Evolutionary conservation across 192 early-diverging fungal species (phyloP).

Genomic region (Spizellomyces punctatus): DNA sequence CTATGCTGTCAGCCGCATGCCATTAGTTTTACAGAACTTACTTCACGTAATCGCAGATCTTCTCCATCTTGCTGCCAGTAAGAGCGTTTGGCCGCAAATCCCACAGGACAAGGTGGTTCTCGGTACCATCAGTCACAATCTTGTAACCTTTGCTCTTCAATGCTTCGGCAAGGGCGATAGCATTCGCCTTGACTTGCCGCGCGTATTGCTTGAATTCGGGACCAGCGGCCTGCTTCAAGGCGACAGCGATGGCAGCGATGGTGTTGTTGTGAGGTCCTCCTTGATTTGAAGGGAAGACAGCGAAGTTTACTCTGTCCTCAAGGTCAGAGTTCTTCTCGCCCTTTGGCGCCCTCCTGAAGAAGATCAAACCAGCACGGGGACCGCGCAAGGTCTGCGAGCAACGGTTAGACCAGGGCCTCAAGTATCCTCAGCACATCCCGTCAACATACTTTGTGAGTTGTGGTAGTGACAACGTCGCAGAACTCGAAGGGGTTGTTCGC

Average conservation of each 20-base stretch:
- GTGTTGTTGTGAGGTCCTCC: conserved; percentile 99
- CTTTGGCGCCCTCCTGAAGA: conserved; percentile 90
- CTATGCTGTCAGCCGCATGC: background rate
- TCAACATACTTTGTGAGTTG: conserved; percentile 85
- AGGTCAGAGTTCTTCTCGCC: conserved; percentile 70
- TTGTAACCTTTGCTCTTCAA: conserved; percentile 86
- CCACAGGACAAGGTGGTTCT: conserved; percentile 99
- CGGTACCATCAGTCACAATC: conserved; percentile 92
- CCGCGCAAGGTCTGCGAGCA: conserved; percentile 82
- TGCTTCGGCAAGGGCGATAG: conserved; percentile 77
- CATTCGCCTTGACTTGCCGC: conserved; percentile 95
- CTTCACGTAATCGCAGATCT: conserved; percentile 94
- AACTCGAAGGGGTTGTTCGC: conserved; percentile 91
- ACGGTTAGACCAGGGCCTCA: too few species aligned
- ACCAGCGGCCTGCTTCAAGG: conserved; percentile 93
- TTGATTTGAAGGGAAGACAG: conserved; percentile 99
- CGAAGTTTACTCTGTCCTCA: conserved; percentile 95
- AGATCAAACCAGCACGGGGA: conserved; percentile 98
- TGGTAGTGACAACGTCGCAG: conserved; percentile 99
- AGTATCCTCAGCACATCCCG: too few species aligned
- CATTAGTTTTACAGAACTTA: conserved; percentile 15
- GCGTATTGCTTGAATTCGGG: conserved; percentile 95
- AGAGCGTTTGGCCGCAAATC: conserved; percentile 90
- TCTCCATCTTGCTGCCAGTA: conserved; percentile 98
- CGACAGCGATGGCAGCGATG: conserved; percentile 96